Percentiles rank a stretch among this genome's conserved stretches.
These are phyloP conservation scores for Pichia heedii DNA, from an alignment of 805 yeast genomes.

Conservation along the genomic window DNA sequence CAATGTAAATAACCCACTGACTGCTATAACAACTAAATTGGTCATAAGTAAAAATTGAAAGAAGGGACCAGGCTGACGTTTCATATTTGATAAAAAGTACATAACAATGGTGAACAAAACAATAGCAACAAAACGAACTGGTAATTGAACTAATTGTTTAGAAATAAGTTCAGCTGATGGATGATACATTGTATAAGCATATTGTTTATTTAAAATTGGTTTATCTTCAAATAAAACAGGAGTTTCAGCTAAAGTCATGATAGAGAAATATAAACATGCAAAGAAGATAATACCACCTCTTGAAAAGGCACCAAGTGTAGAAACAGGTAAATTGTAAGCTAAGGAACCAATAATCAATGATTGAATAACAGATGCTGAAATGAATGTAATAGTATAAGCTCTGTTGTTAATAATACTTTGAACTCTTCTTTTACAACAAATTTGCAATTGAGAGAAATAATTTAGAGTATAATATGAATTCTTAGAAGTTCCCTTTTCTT, in stretches of 20 bases:
- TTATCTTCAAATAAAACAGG: slow-evolving; percentile 50
- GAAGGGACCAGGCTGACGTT: slow-evolving; percentile 45
- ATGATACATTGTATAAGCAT: slow-evolving; percentile 52
- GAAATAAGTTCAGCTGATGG: slow-evolving; percentile 59
- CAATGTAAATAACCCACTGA: slow-evolving; percentile 45
- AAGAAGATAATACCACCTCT: slow-evolving; percentile 59
- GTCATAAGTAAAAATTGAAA: slow-evolving; percentile 41
- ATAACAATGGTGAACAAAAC: slow-evolving; percentile 35
- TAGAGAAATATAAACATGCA: slow-evolving; percentile 49
- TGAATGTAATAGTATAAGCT: slow-evolving; percentile 40
- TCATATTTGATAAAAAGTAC: slow-evolving; percentile 48
- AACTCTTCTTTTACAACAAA: slow-evolving; percentile 45
- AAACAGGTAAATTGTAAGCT: slow-evolving; percentile 41
- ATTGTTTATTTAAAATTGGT: slow-evolving; percentile 57
- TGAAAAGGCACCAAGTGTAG: slow-evolving; percentile 48
- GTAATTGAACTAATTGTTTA: slow-evolving; percentile 46
- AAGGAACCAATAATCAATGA: slow-evolving; percentile 54
- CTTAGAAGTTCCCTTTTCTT: slow-evolving; percentile 33
- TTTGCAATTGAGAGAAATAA: slow-evolving; percentile 40
- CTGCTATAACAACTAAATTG: slow-evolving; percentile 30
- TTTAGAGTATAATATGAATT: slow-evolving; percentile 31
- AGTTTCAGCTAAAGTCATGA: slow-evolving; percentile 55
- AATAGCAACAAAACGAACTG: slow-evolving; percentile 44
- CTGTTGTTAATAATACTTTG: slow-evolving; percentile 49
- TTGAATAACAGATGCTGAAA: slow-evolving; percentile 46